Evolutionary conservation across 139 green algal species (phyloP), one percentile per base, ranked within the genome.

Genomic region (Edaphochlamys debaryana): DNA sequence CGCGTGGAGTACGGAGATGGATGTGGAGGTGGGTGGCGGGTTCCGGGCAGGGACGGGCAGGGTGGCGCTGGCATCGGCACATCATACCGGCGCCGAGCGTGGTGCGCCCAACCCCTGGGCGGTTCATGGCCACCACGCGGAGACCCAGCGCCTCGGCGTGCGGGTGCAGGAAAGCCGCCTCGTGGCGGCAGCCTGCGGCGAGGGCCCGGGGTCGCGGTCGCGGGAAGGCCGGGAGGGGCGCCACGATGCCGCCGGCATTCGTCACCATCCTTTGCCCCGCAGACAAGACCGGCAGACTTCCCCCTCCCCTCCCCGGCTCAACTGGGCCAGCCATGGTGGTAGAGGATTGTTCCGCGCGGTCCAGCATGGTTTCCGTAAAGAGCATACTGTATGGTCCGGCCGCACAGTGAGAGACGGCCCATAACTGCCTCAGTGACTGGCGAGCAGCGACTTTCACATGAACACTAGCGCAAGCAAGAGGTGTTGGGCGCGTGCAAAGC

Each of bases 321-420:
- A 79, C 72, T 79, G 11, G 72, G 72, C 72, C 72, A 79, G 20
- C 72, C 72, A 29, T 79, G 72, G 23, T 79, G 72, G 56, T 79
- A 79, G 1, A 79, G 19, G 22, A 79, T 67, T 58, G 50, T 58
- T n/a, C n/a, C n/a, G 56, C 25, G 7, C 15, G 56, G 1, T 32
- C 25, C 50, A 2, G 8, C 8, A 4, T 1, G 23, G 25, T 23
- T 25, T n/a, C 56, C 56, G n/a, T 32, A 63, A 5, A 1, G 9
- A 9, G 56, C 56, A 29, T 19, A 63, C n/a, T 63, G 25, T 3
- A 63, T 23, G 20, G 7, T 6, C 23, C 19, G 2, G 7, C 56
- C 25, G n/a, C n/a, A n/a, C n/a, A n/a, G n/a, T n/a, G n/a, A n/a
- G n/a, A n/a, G n/a, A n/a, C n/a, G n/a, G n/a, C n/a, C n/a, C n/a